Evolutionary conservation across 306 rosid genomes (phyloP), one percentile per base, ranked within the genome.

Genomic region (Chamaecrista fasciculata): DNA sequence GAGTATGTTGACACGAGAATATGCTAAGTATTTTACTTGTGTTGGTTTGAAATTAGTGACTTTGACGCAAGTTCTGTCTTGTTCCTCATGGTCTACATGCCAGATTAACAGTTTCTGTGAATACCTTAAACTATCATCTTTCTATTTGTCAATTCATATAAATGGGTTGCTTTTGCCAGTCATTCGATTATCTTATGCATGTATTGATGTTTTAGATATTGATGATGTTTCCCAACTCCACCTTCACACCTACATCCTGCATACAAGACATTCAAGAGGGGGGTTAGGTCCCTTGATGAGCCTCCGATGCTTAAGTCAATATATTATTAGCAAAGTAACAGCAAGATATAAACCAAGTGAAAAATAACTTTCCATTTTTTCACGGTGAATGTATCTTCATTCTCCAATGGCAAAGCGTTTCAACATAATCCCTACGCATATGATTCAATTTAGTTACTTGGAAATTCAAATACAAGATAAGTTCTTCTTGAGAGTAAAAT

Each of bases 1-100:
- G 20, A 2, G 19, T 15, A 44, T 3, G 19, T 4, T 44, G 20
- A 15, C 49, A 84, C 84, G 51, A 82, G 78, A 8, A 36, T 36
- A 40, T 0, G 46, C 46, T 11, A 40, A 40, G 46, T 8, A 40
- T 40, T 1, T 6, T 40, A 10, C 8, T 40, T 40, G 4, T 10
- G 0, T 11, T 40, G 46, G 2, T 7, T 15, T 43, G 19, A 3
- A 43, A 43, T 16, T 12, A 15, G 48, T 12, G 48, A 3, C 19
- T 43, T 14, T 43, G 2, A 43, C 19, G 48, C 2, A 7, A 43
- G 48, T 43, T 43, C 18, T 43, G 6, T 43, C 48, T 43, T 43
- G 18, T 42, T 11, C 4, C 16, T 42, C 16, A 11, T 2, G 16
- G 2, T 42, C 16, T 12, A 14, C 47, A 42, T 37, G 43, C 43